Conservation (phyloP, 768 basidiomycete species). For the Pleurotus tuoliensis region DNA sequence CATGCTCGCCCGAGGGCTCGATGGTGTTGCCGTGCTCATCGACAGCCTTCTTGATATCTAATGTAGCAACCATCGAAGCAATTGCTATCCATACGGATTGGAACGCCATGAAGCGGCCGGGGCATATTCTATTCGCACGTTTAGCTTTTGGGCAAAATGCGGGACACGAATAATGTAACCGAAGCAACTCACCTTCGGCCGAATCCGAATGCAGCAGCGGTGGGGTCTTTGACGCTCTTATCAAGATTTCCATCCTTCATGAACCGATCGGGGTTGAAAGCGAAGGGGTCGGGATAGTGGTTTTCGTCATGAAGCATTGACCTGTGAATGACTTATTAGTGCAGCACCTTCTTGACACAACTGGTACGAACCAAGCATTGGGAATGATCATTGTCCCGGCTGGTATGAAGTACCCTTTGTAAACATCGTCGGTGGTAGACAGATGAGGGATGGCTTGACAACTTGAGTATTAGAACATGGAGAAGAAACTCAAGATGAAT, state of each 20-base stretch:
- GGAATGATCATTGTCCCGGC: constrained; percentile 23
- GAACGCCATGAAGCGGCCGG: not conserved
- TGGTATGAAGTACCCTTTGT: constrained; percentile 32
- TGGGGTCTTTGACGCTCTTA: constrained; percentile 4
- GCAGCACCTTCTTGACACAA: not conserved
- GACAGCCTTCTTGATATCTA: constrained; percentile 1
- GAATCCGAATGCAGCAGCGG: not conserved
- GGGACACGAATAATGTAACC: too few relatives aligned
- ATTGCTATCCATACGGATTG: not conserved
- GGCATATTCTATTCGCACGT: not conserved
- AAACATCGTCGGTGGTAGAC: constrained; percentile 26
- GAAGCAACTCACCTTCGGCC: constrained; percentile 1
- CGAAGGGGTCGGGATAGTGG: constrained; percentile 14
- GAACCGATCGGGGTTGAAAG: constrained; percentile 19
- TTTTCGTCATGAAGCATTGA: constrained; percentile 14
- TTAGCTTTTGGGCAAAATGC: not conserved
- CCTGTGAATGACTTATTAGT: not conserved
- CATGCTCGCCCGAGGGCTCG: not conserved
- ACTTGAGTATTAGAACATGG: not conserved
- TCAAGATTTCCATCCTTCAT: constrained; percentile 16
- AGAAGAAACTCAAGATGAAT: not conserved
- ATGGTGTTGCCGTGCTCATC: not conserved
- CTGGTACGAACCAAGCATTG: constrained; percentile 24
- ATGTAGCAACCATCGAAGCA: not conserved
- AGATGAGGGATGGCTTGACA: constrained; percentile 27